Evolutionary conservation across 768 basidiomycete genomes (phyloP), one percentile per base, ranked within the genome.

Genomic region (Porphyrellus cyaneotinctus): DNA sequence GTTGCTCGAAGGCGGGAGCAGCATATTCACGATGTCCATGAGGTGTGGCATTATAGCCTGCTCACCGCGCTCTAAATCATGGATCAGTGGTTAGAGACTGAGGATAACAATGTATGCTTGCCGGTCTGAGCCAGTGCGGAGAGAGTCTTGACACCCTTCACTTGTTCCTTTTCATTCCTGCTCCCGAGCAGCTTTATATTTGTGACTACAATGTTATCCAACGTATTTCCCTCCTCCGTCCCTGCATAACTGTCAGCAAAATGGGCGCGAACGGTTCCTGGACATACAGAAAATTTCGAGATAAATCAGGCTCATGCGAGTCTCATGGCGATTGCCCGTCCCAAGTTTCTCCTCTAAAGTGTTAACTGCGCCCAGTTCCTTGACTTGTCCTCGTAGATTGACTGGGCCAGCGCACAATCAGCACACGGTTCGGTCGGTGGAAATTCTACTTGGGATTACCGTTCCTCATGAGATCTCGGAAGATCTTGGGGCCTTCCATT

Each of bases 401-500:
- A 0, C 57, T 55, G 24, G 8, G 13, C 5, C 12, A 30, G 9
- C 26, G 17, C 18, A 43, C 3, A 17, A 8, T 51, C 22, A 57
- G 23, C 36, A 31, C 15, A 35, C 20, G 12, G 18, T 23, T 28
- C 26, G 4, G 26, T 26, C 2, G 10, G 14, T 30, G 28, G 26
- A 17, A 18, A 11, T 26, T 8, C 11, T n/a, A 15, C 20, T 3
- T 9, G 9, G 15, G 26, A 28, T 44, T 41, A 58, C 57, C 49
- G 4, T 20, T 39, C 4, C 10, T 22, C 46, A 55, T 41, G 12
- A 58, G 53, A 8, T 12, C 22, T 10, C 23, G 2, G 14, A 58
- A 47, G 32, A 58, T 50, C 13, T 43, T 8, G 13, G 17, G 30
- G 3, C 56, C 56, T 44, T 55, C 53, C 4, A 58, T 37, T 24